Base-by-base conservation (phyloP, 768 basidiomycete species). In the Lactarius quietus region DNA sequence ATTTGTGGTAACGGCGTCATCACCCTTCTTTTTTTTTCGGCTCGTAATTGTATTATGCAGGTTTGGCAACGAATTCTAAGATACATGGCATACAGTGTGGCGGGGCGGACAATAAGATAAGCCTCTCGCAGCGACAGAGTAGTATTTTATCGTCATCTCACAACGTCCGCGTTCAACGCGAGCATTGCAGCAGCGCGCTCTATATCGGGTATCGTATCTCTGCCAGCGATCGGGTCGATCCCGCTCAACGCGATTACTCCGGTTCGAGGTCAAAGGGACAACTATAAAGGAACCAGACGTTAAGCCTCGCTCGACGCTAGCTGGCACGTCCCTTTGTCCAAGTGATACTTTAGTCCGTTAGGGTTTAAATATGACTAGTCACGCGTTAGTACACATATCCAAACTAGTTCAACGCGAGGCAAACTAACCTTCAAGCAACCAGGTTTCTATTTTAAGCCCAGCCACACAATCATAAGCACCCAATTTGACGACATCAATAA, bases 341-440 rank as follows among this genome's bases (percentile, higher is more conserved):
- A 74, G 69, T 88, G 87, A 69, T 89, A 87, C 72, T 86, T 86
- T 54, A 88, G 76, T 12, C 88, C 87, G 67, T 87, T 88, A 9
- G 85, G 81, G 73, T 86, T 87, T 48, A 86, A 79, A 70, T 89
- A 89, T 33, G 82, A 74, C 81, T 86, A 70, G 45, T 18, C 29
- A 23, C 18, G 51, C 10, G 58, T 69, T 55, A 70, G 65, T 38
- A 6, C 23, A 57, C 29, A 63, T 29, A 53, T 56, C 61, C 28
- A n/a, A 10, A 36, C 28, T 57, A 62, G 38, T 41, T n/a, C n/a
- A 15, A 55, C 31, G 7, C 0, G n/a, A 48, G 14, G 3, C 48
- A 66, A n/a, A 68, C 76, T 63, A 66, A 79, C 82, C 78, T 85
- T 88, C 26, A 81, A 80, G 69, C 85, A 86, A 6, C 83, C 83